Base-by-base conservation (phyloP, 2,329 filamentous ascomycete genomes). In the Xylariaceae sp. region DNA sequence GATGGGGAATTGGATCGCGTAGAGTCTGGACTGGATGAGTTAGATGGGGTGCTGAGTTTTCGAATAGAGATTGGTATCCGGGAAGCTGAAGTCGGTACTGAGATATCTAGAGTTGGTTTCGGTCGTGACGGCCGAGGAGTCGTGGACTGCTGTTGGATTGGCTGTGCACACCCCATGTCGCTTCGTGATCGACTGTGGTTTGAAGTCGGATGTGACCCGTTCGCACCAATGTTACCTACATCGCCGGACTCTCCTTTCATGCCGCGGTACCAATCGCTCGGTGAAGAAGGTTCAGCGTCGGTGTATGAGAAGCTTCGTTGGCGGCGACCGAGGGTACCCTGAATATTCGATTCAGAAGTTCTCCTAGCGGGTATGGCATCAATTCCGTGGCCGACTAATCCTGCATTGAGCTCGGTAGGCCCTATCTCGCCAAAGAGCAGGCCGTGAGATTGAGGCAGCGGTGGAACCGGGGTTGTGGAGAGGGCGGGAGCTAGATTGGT, bases 391-490 rank as follows among this genome's bases (percentile, higher is more conserved):
- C 85, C 86, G 48, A 79, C 76, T 45, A 81, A 76, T 17, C 78
- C 73, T 23, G 79, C 69, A 63, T 83, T 79, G 65, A 78, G 79
- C 64, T 85, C 80, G 33, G 85, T 79, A n/a, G 85, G 81, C 24
- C 86, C 76, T 64, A 93, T 82, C 73, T 93, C 91, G 33, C 90
- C 90, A 75, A 94, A 94, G 17, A 93, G 76, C 31, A 90, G 83
- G 60, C 81, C 81, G 51, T 80, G 65, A 48, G 66, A 65, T 60
- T 72, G 70, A 64, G 70, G 76, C 68, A 63, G 46, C 8, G 67
- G 62, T n/a, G 69, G 62, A 23, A 64, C 39, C 6, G 67, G 58
- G 58, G 57, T 61, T 23, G 69, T 66, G 44, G 74, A 66, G 19
- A 57, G 52, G 41, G 61, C 63, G 23, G 74, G 74, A 24, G 76